Evolutionary conservation across 306 rosid species (phyloP).

Genomic region (Cucurbita maxima): DNA sequence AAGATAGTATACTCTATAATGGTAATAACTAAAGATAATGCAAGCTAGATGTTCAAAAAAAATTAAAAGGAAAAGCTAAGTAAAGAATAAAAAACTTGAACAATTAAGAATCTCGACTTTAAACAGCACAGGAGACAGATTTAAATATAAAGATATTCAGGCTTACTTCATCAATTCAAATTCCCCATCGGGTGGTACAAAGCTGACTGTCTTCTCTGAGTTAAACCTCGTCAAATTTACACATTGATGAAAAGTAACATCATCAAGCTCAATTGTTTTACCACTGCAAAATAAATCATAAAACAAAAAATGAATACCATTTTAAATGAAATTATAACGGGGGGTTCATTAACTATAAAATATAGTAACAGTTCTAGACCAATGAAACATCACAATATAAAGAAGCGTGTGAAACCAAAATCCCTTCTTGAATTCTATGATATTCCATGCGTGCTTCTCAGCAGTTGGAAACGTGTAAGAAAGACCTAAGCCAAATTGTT

Average conservation of each 20-base stretch:
- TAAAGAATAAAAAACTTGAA: background rate
- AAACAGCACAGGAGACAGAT: background rate
- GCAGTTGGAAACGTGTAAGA: background rate
- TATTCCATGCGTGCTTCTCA: background rate
- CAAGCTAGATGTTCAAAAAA: background rate
- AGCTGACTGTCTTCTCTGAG: slow-evolving; percentile 89
- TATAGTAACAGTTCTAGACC: background rate
- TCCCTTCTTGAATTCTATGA: background rate
- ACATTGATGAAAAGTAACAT: slow-evolving; percentile 91
- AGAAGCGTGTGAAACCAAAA: background rate
- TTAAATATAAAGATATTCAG: slow-evolving; percentile 4
- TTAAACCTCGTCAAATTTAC: slow-evolving; percentile 92
- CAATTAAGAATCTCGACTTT: background rate
- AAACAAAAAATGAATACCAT: background rate
- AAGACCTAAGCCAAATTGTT: background rate
- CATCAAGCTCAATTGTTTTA: slow-evolving; percentile 90
- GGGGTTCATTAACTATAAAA: background rate
- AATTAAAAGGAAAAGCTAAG: background rate
- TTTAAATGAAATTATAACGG: background rate
- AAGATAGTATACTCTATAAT: background rate
- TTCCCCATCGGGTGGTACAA: slow-evolving; percentile 96
- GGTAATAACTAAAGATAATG: background rate
- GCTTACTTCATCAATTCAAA: slow-evolving; percentile 93
- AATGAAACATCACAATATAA: background rate
- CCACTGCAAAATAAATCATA: slow-evolving; percentile 45